These are phyloP conservation scores for Penicillium sumatraense DNA, from an alignment of 2,329 filamentous ascomycete species.

Conservation along the genomic window DNA sequence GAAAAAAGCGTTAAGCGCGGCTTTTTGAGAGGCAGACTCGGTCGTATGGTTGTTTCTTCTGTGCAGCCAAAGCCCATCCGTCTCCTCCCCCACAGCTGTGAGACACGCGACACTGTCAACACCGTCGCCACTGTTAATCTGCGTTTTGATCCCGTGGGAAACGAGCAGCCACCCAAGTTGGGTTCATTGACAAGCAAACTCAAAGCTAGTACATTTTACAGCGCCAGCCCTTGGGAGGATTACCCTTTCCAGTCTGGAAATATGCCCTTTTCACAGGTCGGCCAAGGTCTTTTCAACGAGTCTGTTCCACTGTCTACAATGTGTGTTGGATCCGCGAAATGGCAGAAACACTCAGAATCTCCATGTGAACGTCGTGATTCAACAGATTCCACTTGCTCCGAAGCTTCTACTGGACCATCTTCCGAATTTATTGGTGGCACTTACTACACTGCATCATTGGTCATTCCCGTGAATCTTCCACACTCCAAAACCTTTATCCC, in stretches of 20 bases:
- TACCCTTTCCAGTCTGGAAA: conserved; percentile 52
- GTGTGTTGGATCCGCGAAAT: conserved; percentile 61
- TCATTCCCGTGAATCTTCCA: conserved; percentile 68
- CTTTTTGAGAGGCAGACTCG: conserved; percentile 61
- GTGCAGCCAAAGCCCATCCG: conserved; percentile 62
- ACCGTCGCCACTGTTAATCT: conserved; percentile 62
- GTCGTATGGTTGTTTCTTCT: conserved; percentile 61
- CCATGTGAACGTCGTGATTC: conserved; percentile 36
- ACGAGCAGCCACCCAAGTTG: conserved; percentile 58
- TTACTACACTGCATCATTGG: conserved; percentile 66
- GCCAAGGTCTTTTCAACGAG: conserved; percentile 59
- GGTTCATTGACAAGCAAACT: conserved; percentile 59
- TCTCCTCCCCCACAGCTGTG: conserved; percentile 48
- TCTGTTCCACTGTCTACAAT: conserved; percentile 58
- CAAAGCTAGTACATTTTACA: conserved; percentile 62
- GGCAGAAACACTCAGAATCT: conserved; percentile 53
- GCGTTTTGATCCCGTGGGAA: conserved; percentile 63
- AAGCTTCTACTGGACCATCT: conserved; percentile 38
- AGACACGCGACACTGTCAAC: conserved; percentile 48
- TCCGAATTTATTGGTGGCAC: conserved; percentile 39
- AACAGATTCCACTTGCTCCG: conserved; percentile 33
- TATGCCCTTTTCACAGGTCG: conserved; percentile 44
- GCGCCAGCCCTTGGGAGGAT: conserved; percentile 54
- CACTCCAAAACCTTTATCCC: conserved; percentile 66
- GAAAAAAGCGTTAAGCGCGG: conserved; percentile 67